A percentile compares a stretch with the other conserved stretches of the same genome.
These are phyloP conservation scores for Parmelia sp. DNA, from an alignment of 495 filamentous ascomycete species.

Conservation along the genomic window DNA sequence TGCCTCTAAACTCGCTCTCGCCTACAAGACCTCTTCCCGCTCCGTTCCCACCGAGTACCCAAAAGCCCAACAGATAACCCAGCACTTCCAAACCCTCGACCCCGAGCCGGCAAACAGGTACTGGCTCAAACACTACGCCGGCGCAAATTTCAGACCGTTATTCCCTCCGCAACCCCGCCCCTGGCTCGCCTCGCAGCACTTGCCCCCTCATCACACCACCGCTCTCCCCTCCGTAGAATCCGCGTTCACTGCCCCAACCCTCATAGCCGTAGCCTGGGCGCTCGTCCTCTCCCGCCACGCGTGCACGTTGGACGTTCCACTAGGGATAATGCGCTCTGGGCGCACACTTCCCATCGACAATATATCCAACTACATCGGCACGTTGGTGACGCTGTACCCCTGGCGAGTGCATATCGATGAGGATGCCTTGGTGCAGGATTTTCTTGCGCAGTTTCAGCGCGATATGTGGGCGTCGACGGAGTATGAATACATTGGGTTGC, in stretches of 20 bases:
- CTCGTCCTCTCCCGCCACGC: background rate
- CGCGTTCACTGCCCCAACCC: background rate
- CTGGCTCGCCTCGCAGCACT: background rate
- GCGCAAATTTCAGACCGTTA: background rate
- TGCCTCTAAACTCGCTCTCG: background rate
- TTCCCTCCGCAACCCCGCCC: background rate
- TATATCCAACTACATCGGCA: background rate
- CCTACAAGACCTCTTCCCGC: background rate
- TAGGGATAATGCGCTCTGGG: background rate
- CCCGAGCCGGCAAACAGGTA: background rate
- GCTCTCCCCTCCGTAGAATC: background rate
- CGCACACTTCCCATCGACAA: background rate
- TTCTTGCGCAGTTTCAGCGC: background rate
- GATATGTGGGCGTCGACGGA: background rate
- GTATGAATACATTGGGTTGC: background rate
- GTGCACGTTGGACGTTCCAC: background rate
- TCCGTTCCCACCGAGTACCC: background rate
- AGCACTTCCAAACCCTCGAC: background rate
- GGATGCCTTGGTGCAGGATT: background rate
- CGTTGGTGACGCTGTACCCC: background rate
- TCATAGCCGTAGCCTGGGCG: background rate
- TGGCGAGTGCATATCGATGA: background rate
- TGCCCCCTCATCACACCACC: background rate
- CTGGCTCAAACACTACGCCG: background rate
- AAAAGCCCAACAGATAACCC: background rate